Evolutionary conservation across 805 yeast species (phyloP), one percentile per base, ranked within the genome.

Genomic region (Jamesozyma piceae): DNA sequence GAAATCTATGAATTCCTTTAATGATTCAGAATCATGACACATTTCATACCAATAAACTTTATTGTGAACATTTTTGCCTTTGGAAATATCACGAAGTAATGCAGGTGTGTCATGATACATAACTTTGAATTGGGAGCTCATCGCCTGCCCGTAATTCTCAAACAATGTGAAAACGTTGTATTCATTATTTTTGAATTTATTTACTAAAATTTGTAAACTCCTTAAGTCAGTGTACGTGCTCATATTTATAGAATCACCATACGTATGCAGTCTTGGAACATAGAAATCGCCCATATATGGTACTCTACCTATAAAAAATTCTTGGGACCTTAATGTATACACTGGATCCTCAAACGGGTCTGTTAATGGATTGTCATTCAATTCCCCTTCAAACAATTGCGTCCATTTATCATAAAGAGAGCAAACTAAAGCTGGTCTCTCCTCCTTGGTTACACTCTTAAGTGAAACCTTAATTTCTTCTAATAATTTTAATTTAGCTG

Each of bases 271-370:
- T 19, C 60, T 46, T 34, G 60, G 60, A 17, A 56, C 19, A 42
- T 56, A 56, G 24, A 56, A 56, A 43, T 56, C 59, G 38, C 60
- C 60, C 35, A 56, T 49, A 35, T 51, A 49, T 3, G 58, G 58
- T 10, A 56, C 43, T 45, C 59, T 49, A 11, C 55, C 54, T 20
- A 56, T 44, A 30, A 56, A 54, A 37, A 53, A 56, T 35, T 56
- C 60, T 18, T 50, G 47, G 8, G 45, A 47, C 35, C 60, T 48
- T 38, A 56, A 39, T 33, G 51, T 51, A 42, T 50, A 56, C n/a
- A 51, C 32, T 34, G 50, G 52, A 40, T 54, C 54, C 3, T 42
- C 48, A 47, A 42, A 56, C 13, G 60, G 58, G 30, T 53, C 45
- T 3, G 44, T 43, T 35, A 54, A 39, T 2, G 60, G 59, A 21